These are phyloP conservation scores for Posidonia oceanica DNA, from an alignment of 116 monocot species.

Conservation along the genomic window DNA sequence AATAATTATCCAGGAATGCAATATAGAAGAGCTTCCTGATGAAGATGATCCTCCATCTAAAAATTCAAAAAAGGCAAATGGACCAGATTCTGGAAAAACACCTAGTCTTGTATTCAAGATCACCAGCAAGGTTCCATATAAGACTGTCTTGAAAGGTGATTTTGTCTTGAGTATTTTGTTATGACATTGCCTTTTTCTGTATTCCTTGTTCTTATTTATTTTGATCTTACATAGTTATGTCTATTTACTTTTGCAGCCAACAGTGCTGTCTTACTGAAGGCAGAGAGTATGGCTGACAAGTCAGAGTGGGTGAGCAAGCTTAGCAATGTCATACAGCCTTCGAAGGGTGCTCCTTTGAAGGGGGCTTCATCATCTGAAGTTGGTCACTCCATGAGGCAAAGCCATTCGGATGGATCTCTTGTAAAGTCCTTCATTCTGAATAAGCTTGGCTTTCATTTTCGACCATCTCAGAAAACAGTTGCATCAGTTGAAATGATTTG, in stretches of 20 bases:
- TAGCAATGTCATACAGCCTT: constrained; percentile 46
- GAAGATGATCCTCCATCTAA: constrained; percentile 68
- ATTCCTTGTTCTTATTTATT: neutral
- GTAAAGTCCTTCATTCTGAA: constrained; percentile 30
- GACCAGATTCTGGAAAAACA: constrained; percentile 58
- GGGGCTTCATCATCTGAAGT: constrained; percentile 36
- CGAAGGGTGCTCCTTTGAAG: constrained; percentile 41
- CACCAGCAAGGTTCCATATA: constrained; percentile 77
- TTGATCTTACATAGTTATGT: neutral
- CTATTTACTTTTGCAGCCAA: constrained; percentile 55
- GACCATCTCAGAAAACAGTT: neutral
- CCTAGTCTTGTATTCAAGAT: constrained; percentile 74
- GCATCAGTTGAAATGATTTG: neutral
- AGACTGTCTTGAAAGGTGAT: constrained; percentile 87
- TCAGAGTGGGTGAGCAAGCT: constrained; percentile 77
- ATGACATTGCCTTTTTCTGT: neutral
- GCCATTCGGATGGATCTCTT: constrained; percentile 81
- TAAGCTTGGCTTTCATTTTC: neutral
- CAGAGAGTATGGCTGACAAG: constrained; percentile 82
- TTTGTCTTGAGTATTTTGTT: neutral
- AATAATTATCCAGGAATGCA: constrained; percentile 56
- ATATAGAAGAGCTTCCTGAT: constrained; percentile 67
- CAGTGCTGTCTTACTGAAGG: constrained; percentile 68
- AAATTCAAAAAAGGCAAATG: constrained; percentile 77
- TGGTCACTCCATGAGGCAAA: constrained; percentile 58